Evolutionary conservation across 345 rosid genomes (phyloP), one percentile per base, ranked within the genome.

Genomic region (Salix exigua): DNA sequence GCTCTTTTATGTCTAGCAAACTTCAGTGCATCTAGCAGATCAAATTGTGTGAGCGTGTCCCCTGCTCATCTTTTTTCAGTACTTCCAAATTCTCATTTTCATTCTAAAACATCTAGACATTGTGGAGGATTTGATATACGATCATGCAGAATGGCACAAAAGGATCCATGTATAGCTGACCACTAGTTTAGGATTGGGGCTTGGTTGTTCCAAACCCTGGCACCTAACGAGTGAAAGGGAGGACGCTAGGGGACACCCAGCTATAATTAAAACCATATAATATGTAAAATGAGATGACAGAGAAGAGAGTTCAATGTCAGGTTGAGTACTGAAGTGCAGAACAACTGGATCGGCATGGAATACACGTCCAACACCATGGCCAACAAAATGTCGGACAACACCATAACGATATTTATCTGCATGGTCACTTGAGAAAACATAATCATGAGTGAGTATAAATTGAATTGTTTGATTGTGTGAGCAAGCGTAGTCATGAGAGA

Each of bases 281-380:
- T 21, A 31, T 8, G 26, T 6, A 72, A 77, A 72, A 64, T 58
- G 69, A 81, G 61, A 69, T 31, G 74, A 77, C 46, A 61, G 30
- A 72, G 18, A 62, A 5, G 11, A 14, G 53, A 19, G 18, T 74
- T 69, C 7, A 26, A 68, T 80, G 14, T 73, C n/a, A 38, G 83
- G 74, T 46, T 33, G 73, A 76, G 85, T 91, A 93, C 99, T 81
- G 89, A 62, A 87, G 82, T 95, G 97, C 58, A 83, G 85, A 83
- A 95, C 73, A 69, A 93, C 90, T 51, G 97, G 97, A 87, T 91
- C 97, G 1, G 97, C 89, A 72, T 92, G 97, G 80, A 95, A 95
- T 81, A 95, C 91, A 23, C 85, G 86, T 42, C 99, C 99, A 81
- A 92, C 89, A 23, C 99, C 97, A 58, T 95, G 99, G 81, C 99